Percentiles rank a stretch among this genome's conserved stretches.
Evolutionary conservation across 257 asterid species (phyloP).

Genomic region (Penstemon eatonii): DNA sequence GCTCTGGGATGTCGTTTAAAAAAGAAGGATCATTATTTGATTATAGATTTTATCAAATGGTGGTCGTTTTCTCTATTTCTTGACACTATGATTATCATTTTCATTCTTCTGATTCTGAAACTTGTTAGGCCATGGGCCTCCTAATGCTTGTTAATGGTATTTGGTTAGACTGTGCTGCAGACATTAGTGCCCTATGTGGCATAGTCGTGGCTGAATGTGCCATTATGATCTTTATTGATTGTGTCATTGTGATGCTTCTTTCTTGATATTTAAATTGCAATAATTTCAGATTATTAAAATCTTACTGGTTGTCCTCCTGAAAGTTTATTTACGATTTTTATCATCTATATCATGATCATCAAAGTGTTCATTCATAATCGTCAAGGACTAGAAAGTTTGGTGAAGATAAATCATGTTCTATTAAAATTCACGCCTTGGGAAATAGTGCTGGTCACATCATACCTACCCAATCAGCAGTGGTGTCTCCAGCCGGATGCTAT

Average conservation of each 20-base stretch:
- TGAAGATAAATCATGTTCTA: not conserved
- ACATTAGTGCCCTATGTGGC: not conserved
- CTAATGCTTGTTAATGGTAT: slow-evolving; percentile 1
- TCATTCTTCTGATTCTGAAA: slow-evolving; percentile 2
- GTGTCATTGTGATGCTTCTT: not conserved
- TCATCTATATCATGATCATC: not conserved
- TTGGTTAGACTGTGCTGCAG: not conserved
- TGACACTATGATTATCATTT: not conserved
- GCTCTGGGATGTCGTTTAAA: not conserved
- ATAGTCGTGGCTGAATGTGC: not conserved
- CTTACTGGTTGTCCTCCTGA: not conserved
- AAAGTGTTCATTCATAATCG: not conserved
- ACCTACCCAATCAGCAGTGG: not conserved
- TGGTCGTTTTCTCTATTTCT: not conserved
- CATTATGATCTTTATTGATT: not conserved
- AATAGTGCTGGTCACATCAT: not conserved
- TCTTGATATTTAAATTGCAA: not conserved
- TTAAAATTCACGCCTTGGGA: not conserved
- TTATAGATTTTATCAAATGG: not conserved
- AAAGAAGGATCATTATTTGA: not conserved
- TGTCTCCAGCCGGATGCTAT: not conserved
- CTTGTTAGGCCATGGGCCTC: not conserved
- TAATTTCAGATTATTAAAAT: not conserved
- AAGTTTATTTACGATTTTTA: not conserved
- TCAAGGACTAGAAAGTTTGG: not conserved